A percentile compares a stretch with the other conserved stretches of the same genome.
Evolutionary conservation across 176 grass and related monocot species (phyloP).

Genomic region (Avena eriantha): DNA sequence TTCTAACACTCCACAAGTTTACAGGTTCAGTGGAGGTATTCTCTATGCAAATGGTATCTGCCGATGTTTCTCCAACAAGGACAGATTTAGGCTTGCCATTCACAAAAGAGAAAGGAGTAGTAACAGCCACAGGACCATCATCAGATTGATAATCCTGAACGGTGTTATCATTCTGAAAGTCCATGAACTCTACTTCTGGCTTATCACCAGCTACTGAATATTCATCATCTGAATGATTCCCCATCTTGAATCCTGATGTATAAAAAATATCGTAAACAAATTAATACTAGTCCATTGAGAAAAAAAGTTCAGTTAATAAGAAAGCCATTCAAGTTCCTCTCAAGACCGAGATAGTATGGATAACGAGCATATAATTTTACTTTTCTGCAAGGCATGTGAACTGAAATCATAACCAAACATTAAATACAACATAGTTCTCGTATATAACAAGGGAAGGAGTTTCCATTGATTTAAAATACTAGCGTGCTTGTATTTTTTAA

Average conservation of each 20-base stretch:
- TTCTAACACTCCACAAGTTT: conserved; percentile 79
- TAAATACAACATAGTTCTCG: neutral
- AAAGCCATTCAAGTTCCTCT: neutral
- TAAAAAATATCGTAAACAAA: neutral
- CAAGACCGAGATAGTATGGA: neutral
- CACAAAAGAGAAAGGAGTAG: conserved; percentile 75
- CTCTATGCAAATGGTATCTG: conserved; percentile 56
- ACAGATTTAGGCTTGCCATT: conserved; percentile 71
- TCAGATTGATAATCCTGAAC: conserved; percentile 60
- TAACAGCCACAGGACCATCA: conserved; percentile 65
- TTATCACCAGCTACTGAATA: conserved; percentile 75
- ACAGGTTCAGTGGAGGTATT: conserved; percentile 72
- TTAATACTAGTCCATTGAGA: neutral
- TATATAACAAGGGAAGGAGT: neutral
- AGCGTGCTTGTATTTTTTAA: neutral
- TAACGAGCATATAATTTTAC: neutral
- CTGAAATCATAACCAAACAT: neutral
- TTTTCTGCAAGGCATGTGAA: neutral
- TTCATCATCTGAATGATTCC: conserved; percentile 67
- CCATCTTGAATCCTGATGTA: conserved; percentile 56
- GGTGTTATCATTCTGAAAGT: conserved; percentile 74
- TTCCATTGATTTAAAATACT: neutral
- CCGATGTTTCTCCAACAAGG: conserved; percentile 68
- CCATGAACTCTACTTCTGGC: conserved; percentile 85
- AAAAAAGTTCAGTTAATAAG: neutral